Base-by-base conservation (phyloP, 371 early-diverging fungal species). In the Syncephalastrum sp. region DNA sequence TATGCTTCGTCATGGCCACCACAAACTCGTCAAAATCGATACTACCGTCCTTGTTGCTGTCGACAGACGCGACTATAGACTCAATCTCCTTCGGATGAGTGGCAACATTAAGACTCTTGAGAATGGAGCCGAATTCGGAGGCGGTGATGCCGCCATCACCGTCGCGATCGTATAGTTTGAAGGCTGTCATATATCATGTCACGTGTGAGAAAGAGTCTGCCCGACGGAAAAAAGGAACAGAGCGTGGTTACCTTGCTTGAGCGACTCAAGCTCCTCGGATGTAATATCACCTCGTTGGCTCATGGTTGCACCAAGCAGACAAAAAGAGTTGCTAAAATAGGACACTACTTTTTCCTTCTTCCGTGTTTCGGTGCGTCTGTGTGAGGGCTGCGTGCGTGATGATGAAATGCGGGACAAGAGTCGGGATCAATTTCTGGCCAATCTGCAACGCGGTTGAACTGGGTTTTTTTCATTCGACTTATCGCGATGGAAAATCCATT, bases 11-110 rank as follows among this genome's bases (percentile, higher is more conserved):
- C 85, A 91, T 86, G 47, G 89, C 73, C 23, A 62, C 71, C 24
- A 86, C 65, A 75, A 91, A 91, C 54, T 88, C 89, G 29, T 87
- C 72, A 56, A 90, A 79, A 61, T 75, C 76, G 14, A 86, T 71
- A 16, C 65, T 64, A 21, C 76, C 77, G 24, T 63, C 63, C 4
- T 71, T 71, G 42, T 64, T 74, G 56, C 62, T 60, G 38, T 83
- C 80, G 5, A 77, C 64, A 21, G 72, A 69, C 2, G 59, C 48
- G 14, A 86, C 71, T 66, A 87, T 85, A 33, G 69, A 68, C 42
- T 79, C 65, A 17, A 80, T 61, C 47, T 87, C 87, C 6, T 82
- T 72, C 50, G 79, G 68, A 10, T 80, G 72, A n/a, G 85, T 78
- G 42, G 82, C 84, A 44, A 87, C 83, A 5, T 88, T 86, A 27